These are phyloP conservation scores for Trichomonascus vanleenenianus DNA, from an alignment of 805 yeast species.

Conservation along the genomic window DNA sequence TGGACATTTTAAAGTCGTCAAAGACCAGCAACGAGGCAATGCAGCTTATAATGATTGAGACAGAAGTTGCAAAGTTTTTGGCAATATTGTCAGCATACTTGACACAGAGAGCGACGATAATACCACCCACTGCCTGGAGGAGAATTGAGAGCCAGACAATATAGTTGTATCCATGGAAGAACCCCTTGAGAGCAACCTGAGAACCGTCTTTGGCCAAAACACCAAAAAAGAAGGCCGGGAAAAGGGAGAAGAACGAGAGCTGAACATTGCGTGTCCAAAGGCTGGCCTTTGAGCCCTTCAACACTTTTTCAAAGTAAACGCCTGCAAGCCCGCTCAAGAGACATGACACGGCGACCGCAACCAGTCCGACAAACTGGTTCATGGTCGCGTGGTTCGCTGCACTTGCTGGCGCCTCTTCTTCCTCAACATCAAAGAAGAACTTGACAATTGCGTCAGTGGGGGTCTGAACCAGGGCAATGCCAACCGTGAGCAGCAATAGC, in stretches of 20 bases:
- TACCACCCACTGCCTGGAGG: constrained; percentile 34
- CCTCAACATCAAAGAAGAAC: background rate
- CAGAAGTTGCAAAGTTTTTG: constrained; percentile 35
- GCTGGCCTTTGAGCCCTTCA: constrained; percentile 29
- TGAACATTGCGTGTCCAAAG: constrained; percentile 35
- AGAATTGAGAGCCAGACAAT: constrained; percentile 30
- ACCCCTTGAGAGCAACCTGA: constrained; percentile 27
- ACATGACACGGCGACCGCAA: constrained; percentile 32
- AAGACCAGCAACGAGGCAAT: constrained; percentile 29
- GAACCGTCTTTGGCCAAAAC: constrained; percentile 28
- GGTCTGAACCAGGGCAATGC: constrained; percentile 33
- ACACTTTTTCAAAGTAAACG: constrained; percentile 34
- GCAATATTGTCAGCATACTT: constrained; percentile 36
- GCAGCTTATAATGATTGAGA: constrained; percentile 31
- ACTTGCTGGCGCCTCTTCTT: background rate
- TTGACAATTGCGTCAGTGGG: constrained; percentile 20
- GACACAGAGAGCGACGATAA: constrained; percentile 34
- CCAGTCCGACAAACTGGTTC: constrained; percentile 25
- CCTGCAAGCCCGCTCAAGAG: constrained; percentile 34
- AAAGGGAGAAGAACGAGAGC: constrained; percentile 30
- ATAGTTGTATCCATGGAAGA: constrained; percentile 31
- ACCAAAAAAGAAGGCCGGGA: constrained; percentile 32
- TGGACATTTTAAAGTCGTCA: constrained; percentile 25
- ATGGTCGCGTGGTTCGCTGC: constrained; percentile 8
- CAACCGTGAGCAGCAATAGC: constrained; percentile 28